phyloP scores from a whole-genome alignment of 805 yeast genomes.

The Candida arabinofermentans region DNA sequence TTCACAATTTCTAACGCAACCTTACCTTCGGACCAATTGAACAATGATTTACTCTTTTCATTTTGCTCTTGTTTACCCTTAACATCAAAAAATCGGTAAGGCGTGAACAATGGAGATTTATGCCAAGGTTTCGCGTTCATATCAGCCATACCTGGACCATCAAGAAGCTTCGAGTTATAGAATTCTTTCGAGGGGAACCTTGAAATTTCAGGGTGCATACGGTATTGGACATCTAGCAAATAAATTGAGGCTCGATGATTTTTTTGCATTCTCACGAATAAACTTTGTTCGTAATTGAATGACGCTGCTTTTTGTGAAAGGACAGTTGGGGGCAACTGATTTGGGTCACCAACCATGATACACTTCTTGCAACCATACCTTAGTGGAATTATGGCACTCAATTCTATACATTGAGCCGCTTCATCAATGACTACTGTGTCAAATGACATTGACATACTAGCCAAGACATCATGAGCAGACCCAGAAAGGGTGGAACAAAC shows the following conservation, averaged over 20 bases:
- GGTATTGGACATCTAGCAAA: slow-evolving; percentile 84
- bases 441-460: slow-evolving; percentile 69
- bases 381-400: slow-evolving; percentile 87
- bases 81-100: slow-evolving; percentile 76
- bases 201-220: slow-evolving; percentile 96
- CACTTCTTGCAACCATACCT: slow-evolving; percentile 87
- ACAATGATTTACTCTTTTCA: slow-evolving; percentile 61
- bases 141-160: slow-evolving; percentile 70
- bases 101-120: slow-evolving; percentile 46
- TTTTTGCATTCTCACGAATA: slow-evolving; percentile 90
- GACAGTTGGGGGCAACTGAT: slow-evolving; percentile 96
- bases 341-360: slow-evolving; percentile 98
- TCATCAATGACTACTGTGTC: slow-evolving; percentile 94
- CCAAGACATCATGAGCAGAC: slow-evolving; percentile 84
- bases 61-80: slow-evolving; percentile 64
- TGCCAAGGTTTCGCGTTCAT: slow-evolving; percentile 78
- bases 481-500: slow-evolving; percentile 93
- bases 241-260: slow-evolving; percentile 57
- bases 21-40: slow-evolving; percentile 65
- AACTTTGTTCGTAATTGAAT: slow-evolving; percentile 79
- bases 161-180: slow-evolving; percentile 65
- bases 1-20: slow-evolving; percentile 67
- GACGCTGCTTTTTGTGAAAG: slow-evolving; percentile 82
- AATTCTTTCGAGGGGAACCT: slow-evolving; percentile 82
- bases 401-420: slow-evolving; percentile 95